phyloP scores from a whole-genome alignment of 164 flowering plant genomes.

The Chimonanthus praecox region DNA sequence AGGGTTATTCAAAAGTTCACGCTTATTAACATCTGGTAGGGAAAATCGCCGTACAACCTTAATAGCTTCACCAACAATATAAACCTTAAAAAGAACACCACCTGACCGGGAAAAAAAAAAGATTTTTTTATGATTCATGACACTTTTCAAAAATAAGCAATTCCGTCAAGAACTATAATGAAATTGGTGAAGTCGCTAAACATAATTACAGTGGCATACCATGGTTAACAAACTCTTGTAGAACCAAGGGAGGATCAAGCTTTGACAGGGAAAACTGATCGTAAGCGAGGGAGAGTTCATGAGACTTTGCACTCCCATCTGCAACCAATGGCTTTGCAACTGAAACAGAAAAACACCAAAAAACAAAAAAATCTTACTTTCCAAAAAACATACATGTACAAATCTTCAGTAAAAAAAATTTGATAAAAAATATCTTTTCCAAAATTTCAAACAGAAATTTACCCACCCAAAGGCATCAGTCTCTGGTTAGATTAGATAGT shows the following conservation, averaged over 20 bases:
- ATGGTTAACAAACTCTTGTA: conserved; percentile 97
- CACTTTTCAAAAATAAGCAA: not conserved
- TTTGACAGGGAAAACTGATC: conserved; percentile 69
- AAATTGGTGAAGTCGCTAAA: not conserved
- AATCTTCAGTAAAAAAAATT: not conserved
- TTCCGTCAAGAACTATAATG: not conserved
- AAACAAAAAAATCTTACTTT: not conserved
- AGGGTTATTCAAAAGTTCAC: conserved; percentile 47
- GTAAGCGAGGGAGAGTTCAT: conserved; percentile 83
- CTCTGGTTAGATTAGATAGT: too few species aligned
- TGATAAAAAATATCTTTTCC: too few species aligned
- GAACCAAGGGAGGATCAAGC: conserved; percentile 91
- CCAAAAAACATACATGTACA: not conserved
- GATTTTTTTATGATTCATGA: not conserved
- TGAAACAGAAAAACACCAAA: conserved; percentile 26
- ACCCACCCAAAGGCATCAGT: too few species aligned
- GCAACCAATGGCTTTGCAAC: conserved; percentile 91
- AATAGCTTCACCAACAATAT: conserved; percentile 82
- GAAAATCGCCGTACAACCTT: conserved; percentile 92
- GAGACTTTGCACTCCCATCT: conserved; percentile 88
- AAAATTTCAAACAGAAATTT: too few species aligned
- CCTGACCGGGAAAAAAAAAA: conserved; percentile 33
- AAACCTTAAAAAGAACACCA: conserved; percentile 93
- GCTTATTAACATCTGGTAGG: conserved; percentile 68
- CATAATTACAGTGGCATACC: conserved; percentile 36